Evolutionary conservation across 345 rosid genomes (phyloP).

Genomic region (Limnanthes douglasii): DNA sequence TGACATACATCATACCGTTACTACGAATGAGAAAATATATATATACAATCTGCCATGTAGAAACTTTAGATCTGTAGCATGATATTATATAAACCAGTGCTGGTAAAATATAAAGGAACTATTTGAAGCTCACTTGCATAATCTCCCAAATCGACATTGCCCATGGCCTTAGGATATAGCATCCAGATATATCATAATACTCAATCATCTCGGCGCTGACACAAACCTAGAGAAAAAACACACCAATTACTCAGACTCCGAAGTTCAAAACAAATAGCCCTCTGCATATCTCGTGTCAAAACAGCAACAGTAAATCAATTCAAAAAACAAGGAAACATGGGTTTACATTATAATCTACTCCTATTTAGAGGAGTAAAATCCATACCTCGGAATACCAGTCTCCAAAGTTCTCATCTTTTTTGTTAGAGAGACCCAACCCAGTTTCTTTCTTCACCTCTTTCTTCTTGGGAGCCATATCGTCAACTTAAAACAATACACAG

Average conservation of each 20-base stretch:
- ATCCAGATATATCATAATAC: conserved; percentile 92
- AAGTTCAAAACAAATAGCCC: background rate
- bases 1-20: background rate
- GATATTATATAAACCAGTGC: background rate
- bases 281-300: background rate
- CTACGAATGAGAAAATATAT: conserved; percentile 1
- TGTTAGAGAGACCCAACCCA: conserved; percentile 62
- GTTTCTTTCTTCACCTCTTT: conserved; percentile 97
- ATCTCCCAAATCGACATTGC: conserved; percentile 90
- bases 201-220: conserved; percentile 89
- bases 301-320: background rate
- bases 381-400: conserved; percentile 96
- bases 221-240: conserved; percentile 42
- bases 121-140: conserved; percentile 56
- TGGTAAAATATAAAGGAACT: background rate
- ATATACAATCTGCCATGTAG: background rate
- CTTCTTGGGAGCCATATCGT: too few relatives aligned
- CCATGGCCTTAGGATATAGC: conserved; percentile 97
- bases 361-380: background rate
- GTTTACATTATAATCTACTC: background rate
- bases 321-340: background rate
- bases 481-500: too few relatives aligned
- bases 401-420: conserved; percentile 85
- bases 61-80: background rate
- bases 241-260: background rate